A percentile compares a stretch with the other conserved stretches of the same genome.
phyloP scores from a whole-genome alignment of 495 filamentous ascomycete genomes.

The Xeromyces bisporus region DNA sequence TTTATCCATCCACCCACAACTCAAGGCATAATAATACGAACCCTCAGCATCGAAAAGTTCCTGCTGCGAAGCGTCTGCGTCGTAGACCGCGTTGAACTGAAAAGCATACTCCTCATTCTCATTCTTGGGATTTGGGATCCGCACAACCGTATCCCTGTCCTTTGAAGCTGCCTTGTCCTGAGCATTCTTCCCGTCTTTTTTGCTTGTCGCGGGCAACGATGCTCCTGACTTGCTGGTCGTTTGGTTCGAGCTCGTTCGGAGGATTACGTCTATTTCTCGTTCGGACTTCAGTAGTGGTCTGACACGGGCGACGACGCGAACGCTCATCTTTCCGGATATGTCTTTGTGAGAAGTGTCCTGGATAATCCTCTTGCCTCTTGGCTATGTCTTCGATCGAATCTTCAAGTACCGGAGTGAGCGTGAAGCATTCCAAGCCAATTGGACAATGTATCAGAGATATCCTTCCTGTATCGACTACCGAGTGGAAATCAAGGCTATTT shows the following conservation, averaged over 20 bases:
- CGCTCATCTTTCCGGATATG: conserved; percentile 29
- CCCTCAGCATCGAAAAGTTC: conserved; percentile 79
- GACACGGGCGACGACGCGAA: conserved; percentile 78
- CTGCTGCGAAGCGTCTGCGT: conserved; percentile 60
- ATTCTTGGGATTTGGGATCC: conserved; percentile 91
- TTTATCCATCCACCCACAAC: too few species aligned
- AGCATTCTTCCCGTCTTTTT: conserved; percentile 14
- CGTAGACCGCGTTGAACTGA: conserved; percentile 89
- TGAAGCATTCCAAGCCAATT: neutral
- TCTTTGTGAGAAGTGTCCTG: too few species aligned
- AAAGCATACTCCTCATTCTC: conserved; percentile 81
- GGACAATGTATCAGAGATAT: too few species aligned
- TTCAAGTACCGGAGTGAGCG: too few species aligned
- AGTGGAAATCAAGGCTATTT: too few species aligned
- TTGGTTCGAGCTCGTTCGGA: conserved; percentile 34
- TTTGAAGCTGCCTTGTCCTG: conserved; percentile 24
- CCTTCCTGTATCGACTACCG: too few species aligned
- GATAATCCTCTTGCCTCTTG: too few species aligned
- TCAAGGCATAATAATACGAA: conserved; percentile 30
- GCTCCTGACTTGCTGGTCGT: conserved; percentile 1
- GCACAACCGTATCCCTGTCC: conserved; percentile 52
- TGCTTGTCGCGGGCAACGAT: conserved; percentile 4
- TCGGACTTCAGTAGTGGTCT: conserved; percentile 75
- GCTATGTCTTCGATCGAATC: too few species aligned
- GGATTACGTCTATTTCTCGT: conserved; percentile 67